Base-by-base conservation (phyloP, 2,329 filamentous ascomycete genomes). In the Pseudopithomyces maydicus region DNA sequence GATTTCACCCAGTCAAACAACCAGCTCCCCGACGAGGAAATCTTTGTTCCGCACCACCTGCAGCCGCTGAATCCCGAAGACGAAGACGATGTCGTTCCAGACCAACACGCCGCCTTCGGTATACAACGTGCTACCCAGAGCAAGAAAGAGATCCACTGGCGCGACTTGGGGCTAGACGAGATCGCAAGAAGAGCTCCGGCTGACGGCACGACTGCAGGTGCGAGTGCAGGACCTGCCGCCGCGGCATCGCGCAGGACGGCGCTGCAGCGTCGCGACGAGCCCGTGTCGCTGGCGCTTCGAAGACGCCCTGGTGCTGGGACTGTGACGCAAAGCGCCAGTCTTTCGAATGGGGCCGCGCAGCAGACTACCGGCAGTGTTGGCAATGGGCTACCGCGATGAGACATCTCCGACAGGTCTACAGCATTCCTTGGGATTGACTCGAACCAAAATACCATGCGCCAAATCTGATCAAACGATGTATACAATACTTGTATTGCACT, bases 41-140 rank as follows among this genome's bases (percentile, higher is more conserved):
- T 95, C 72, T 90, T 90, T 75, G 89, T 96, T n/a, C 86, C 89
- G 33, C 86, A 87, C 7, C 86, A 91, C 60, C 86, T 92, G 72
- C 90, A 92, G 73, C 91, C 91, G 39, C 83, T 92, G 70, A 94
- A 95, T 73, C 91, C 91, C 0, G 91, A 95, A 75, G 91, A 95
- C 73, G 90, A 95, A 77, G 91, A 95, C 71, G 91, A 95, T 70
- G 89, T 95, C 3, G 91, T 95, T 4, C 91, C 91, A 0, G 90
- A 95, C 75, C 91, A 95, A 78, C 91, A 95, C 72, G 91, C 91
- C 12, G 91, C 91, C 0, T 95, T 95, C 73, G 91, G 91, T 38
- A 95, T 96, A 67, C 87, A 91, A 74, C 85, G 90, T 64, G 91
- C 91, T 10, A 93, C 90, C 15, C 89, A 92, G 77, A 84, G 84